Evolutionary conservation across 2,329 filamentous ascomycete genomes (phyloP).

Genomic region (Colletotrichum higginsianum): DNA sequence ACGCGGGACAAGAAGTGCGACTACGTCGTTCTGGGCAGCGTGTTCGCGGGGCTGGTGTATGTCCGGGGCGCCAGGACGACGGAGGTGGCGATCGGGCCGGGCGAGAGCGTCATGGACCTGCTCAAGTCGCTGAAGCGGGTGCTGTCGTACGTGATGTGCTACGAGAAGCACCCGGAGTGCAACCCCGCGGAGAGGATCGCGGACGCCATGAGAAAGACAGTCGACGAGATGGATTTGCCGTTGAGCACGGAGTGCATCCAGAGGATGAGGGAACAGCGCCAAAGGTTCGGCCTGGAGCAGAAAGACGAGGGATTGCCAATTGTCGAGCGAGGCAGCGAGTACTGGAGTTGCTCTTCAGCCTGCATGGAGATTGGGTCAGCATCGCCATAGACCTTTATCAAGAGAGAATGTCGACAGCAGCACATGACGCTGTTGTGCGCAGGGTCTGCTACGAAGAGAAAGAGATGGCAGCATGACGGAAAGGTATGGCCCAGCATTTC

Average conservation of each 20-base stretch:
- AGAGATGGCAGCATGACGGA: background rate
- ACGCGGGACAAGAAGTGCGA: conserved; percentile 38
- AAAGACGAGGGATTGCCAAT: background rate
- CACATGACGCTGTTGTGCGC: too few species aligned
- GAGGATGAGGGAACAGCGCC: conserved; percentile 30
- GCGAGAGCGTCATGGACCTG: conserved; percentile 34
- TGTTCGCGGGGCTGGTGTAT: conserved; percentile 30
- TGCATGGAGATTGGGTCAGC: background rate
- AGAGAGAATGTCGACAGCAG: background rate
- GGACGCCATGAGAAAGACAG: conserved; percentile 26
- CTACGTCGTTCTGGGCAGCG: conserved; percentile 32
- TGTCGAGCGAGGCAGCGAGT: too few species aligned
- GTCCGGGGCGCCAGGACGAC: conserved; percentile 29
- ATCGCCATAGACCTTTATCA: background rate
- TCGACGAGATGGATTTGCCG: conserved; percentile 17
- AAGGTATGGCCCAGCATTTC: background rate
- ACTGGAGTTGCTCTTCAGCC: too few species aligned
- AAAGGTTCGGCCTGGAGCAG: conserved; percentile 13
- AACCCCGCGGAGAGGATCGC: conserved; percentile 24
- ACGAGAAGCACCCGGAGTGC: conserved; percentile 34
- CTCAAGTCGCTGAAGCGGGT: conserved; percentile 36
- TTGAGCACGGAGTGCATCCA: conserved; percentile 9
- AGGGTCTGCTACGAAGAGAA: background rate
- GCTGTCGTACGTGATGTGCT: conserved; percentile 31
- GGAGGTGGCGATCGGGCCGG: conserved; percentile 18